phyloP scores from a whole-genome alignment of 2,329 filamentous ascomycete genomes.

The Ascosphaera aggregata region DNA sequence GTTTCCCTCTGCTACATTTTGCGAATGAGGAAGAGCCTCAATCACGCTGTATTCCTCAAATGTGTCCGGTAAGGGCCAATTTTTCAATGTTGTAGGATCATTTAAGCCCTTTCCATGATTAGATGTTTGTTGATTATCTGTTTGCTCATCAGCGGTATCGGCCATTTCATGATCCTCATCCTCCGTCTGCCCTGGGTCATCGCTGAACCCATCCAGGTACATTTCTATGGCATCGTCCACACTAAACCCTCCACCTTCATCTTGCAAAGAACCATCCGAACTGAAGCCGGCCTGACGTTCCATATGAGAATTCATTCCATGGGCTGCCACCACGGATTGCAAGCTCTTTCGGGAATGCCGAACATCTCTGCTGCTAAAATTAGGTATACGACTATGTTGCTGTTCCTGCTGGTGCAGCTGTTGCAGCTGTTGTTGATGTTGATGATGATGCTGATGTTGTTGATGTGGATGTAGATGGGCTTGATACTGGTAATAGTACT shows the following conservation, averaged over 20 bases:
- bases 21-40: neutral
- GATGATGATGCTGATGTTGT: neutral
- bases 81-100: neutral
- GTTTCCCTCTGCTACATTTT: neutral
- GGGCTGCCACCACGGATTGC: neutral
- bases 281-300: neutral
- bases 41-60: neutral
- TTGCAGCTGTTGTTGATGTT: neutral
- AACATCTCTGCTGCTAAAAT: neutral
- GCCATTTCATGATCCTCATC: conserved; percentile 9
- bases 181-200: conserved; percentile 17
- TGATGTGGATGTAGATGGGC: neutral
- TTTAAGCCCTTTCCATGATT: neutral
- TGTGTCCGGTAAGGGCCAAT: neutral
- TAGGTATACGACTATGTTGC: neutral
- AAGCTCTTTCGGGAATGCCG: neutral
- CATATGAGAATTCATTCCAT: neutral
- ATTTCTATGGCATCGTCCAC: conserved; percentile 37
- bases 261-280: conserved; percentile 26
- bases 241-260: conserved; percentile 28
- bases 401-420: neutral
- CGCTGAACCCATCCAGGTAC: conserved; percentile 34
- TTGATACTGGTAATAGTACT: neutral
- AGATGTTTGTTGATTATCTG: conserved; percentile 6
- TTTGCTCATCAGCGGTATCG: neutral